Conservation (phyloP, 2,329 filamentous ascomycete genomes). For the Dactylonectria macrodidyma region DNA sequence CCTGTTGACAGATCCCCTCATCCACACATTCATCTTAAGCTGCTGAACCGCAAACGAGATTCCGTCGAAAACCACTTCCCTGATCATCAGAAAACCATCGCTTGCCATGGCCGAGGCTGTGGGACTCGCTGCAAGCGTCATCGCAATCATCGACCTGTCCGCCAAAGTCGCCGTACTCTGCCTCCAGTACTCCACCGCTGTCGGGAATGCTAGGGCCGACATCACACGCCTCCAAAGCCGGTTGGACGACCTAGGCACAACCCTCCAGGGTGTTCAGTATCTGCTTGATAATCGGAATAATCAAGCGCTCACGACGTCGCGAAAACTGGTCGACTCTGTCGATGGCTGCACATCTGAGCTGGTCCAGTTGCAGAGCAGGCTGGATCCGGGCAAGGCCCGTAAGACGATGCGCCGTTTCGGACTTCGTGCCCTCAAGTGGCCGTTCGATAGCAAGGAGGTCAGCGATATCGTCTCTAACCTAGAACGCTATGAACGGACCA, state of each 20-base stretch:
- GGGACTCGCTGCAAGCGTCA: constrained; percentile 11
- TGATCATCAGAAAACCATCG: constrained; percentile 6
- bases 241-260: constrained; percentile 8
- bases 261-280: constrained; percentile 13
- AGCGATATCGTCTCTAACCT: constrained; percentile 12
- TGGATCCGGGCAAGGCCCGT: constrained; percentile 17
- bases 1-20: no score
- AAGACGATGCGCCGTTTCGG: constrained; percentile 27
- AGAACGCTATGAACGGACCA: constrained; percentile 9
- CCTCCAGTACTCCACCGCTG: constrained; percentile 9
- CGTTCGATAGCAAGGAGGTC: constrained; percentile 29
- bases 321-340: constrained; percentile 21
- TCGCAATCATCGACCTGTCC: constrained; percentile 18
- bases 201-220: constrained; percentile 19
- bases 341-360: constrained; percentile 17
- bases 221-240: constrained; percentile 18
- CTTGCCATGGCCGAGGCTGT: constrained; percentile 18
- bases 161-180: constrained; percentile 8
- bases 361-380: constrained; percentile 14
- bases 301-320: constrained; percentile 15
- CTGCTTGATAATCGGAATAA: constrained; percentile 13
- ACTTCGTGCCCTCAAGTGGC: constrained; percentile 29
- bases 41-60: not conserved
- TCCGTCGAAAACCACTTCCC: not conserved
- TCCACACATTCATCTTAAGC: no score